Conservation (phyloP, 306 rosid species). For the Vicia villosa region DNA sequence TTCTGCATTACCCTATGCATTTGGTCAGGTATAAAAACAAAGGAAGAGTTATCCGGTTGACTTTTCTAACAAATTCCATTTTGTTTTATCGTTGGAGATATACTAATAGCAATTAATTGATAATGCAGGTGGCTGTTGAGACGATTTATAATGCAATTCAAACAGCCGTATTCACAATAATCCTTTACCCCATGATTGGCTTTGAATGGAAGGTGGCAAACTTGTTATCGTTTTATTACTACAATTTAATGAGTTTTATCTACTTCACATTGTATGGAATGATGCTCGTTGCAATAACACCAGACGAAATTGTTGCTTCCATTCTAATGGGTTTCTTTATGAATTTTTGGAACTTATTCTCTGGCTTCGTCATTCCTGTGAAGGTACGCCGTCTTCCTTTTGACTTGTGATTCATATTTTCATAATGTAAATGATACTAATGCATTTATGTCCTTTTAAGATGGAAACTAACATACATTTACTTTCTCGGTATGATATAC, state of each 20-base stretch:
- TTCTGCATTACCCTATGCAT: constrained; percentile 50
- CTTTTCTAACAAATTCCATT: not conserved
- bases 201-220: constrained; percentile 53
- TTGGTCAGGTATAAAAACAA: constrained; percentile 40
- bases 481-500: constrained; percentile 5
- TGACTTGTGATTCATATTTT: not conserved
- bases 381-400: constrained; percentile 45
- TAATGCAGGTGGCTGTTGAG: constrained; percentile 73
- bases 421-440: too few species aligned
- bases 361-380: constrained; percentile 49
- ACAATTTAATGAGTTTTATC: constrained; percentile 56
- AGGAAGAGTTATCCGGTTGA: not conserved
- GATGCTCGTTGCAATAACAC: constrained; percentile 80
- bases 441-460: too few species aligned
- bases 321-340: constrained; percentile 65
- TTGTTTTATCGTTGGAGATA: not conserved
- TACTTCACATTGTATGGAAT: constrained; percentile 82
- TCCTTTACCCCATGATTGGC: constrained; percentile 70
- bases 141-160: constrained; percentile 57
- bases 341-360: constrained; percentile 72
- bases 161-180: constrained; percentile 40
- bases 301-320: constrained; percentile 61
- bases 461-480: not conserved
- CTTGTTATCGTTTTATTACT: constrained; percentile 73
- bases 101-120: constrained; percentile 16